Evolutionary conservation across 2,329 filamentous ascomycete species (phyloP), one percentile per base, ranked within the genome.

Genomic region (Aspergillus ibericus): DNA sequence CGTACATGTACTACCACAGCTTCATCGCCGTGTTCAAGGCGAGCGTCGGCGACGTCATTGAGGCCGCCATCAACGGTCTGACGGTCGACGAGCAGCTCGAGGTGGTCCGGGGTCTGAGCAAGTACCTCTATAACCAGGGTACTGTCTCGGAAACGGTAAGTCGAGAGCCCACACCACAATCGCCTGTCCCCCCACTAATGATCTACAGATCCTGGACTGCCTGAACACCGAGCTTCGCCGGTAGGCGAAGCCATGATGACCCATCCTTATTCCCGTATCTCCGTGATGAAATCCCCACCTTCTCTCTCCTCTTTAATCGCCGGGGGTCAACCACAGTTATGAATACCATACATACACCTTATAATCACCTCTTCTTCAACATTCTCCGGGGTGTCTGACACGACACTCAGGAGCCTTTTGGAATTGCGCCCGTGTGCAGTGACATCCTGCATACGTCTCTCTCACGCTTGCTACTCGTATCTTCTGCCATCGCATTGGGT

Each of bases 1-100:
- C 93, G 15, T 98, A 92, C 81, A 93, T 99, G 85, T 99, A 99
- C 80, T 99, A 96, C 79, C 93, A 97, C 75, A 95, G 90, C 71
- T 99, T 99, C 75, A 93, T 99, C 70, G 93, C 93, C 4, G 83
- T 92, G 6, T 87, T 96, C 81, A 92, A 93, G 76, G 87, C 90
- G 38, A 92, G 83, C 57, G 88, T 96, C 18, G 95, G 93, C 18
- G 87, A 86, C 55, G 90, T 99, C 35, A 90, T 99, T 66, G 93
- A 99, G 80, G 86, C 87, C 12, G 93, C 91, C 52, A 96, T 99
- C 66, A 96, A 88, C 5, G 93, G 93, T n/a, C 79, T 99, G 67
- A 88, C 87, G 0, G 80, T 88, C 1, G 92, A 96, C 40, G 92
- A 99, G 77, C 93, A 99, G 77, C 82, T 96, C 61, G 93, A 97